Conservation (phyloP, 129 eudicot genomes). For the Flaveria bidentis region DNA sequence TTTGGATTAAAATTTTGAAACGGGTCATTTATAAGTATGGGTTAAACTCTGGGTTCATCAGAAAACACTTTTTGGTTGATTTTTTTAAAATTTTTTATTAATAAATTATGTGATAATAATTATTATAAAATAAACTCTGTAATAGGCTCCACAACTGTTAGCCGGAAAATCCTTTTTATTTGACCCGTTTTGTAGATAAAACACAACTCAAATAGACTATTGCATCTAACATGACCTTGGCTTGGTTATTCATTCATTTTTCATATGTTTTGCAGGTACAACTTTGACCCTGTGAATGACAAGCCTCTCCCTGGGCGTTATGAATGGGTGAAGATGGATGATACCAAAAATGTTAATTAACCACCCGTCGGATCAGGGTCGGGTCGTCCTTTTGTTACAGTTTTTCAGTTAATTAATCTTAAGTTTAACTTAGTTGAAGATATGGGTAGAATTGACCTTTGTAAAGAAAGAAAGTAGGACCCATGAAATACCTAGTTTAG, state of each 20-base stretch:
- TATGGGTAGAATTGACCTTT: conserved; percentile 36
- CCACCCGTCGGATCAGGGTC: background rate
- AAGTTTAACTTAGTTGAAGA: conserved; percentile 31
- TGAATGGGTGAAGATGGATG: conserved; percentile 56
- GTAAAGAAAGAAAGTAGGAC: conserved; percentile 57
- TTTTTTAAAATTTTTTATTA: background rate
- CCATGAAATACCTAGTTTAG: conserved; percentile 34
- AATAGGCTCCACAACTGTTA: background rate
- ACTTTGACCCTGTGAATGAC: conserved; percentile 64
- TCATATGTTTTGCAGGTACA: conserved; percentile 45
- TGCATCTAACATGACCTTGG: background rate
- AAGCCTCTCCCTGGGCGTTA: conserved; percentile 64
- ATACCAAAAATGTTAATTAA: conserved; percentile 22
- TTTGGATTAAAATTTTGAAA: conserved; percentile 4
- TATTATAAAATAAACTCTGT: background rate
- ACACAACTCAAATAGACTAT: background rate
- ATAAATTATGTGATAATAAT: background rate
- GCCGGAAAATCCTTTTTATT: too few relatives aligned
- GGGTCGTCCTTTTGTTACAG: conserved; percentile 13
- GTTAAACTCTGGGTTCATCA: background rate
- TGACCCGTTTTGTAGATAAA: background rate
- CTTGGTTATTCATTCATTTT: background rate
- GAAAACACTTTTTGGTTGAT: background rate
- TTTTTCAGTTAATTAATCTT: conserved; percentile 26
- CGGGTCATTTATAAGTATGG: background rate